These are phyloP conservation scores for Monosporascus sp. DNA, from an alignment of 2,329 filamentous ascomycete genomes.

Conservation along the genomic window DNA sequence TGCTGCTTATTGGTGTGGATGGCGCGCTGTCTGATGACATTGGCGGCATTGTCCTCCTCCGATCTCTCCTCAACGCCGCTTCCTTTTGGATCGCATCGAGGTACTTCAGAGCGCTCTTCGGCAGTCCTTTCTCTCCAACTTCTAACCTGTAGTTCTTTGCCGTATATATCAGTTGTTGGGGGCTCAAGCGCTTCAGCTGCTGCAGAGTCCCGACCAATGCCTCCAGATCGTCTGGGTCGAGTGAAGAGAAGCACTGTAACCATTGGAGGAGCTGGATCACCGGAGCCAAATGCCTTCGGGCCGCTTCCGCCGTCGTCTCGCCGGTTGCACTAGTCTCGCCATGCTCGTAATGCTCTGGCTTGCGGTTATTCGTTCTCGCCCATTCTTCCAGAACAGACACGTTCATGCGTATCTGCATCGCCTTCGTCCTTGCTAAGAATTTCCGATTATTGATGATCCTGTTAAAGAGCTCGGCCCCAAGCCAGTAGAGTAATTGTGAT, in stretches of 20 bases:
- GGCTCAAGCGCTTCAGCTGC: conserved; percentile 77
- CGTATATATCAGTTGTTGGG: conserved; percentile 84
- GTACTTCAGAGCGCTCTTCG: conserved; percentile 84
- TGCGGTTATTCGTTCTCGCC: conserved; percentile 87
- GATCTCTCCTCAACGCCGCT: conserved; percentile 53
- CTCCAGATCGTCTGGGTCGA: conserved; percentile 79
- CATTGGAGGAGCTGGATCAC: conserved; percentile 93
- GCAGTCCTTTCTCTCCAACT: conserved; percentile 87
- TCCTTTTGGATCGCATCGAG: conserved; percentile 76
- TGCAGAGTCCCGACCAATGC: conserved; percentile 83
- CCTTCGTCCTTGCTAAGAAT: conserved; percentile 92
- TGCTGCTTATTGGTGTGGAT: conserved; percentile 30
- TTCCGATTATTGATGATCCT: conserved; percentile 94
- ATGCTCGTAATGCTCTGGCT: conserved; percentile 92
- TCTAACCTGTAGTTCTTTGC: conserved; percentile 91
- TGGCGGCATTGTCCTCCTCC: conserved; percentile 41
- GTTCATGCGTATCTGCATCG: conserved; percentile 99
- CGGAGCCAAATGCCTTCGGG: conserved; percentile 78
- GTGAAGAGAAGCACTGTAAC: conserved; percentile 94
- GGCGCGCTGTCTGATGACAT: conserved; percentile 26
- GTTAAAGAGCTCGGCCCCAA: conserved; percentile 94
- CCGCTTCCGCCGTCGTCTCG: conserved; percentile 79
- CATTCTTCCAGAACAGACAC: conserved; percentile 93
- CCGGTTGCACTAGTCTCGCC: conserved; percentile 81
- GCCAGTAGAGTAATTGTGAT: conserved; percentile 91